Evolutionary conservation across 176 grass and related monocot species (phyloP).

Genomic region (Oryza meyeriana): DNA sequence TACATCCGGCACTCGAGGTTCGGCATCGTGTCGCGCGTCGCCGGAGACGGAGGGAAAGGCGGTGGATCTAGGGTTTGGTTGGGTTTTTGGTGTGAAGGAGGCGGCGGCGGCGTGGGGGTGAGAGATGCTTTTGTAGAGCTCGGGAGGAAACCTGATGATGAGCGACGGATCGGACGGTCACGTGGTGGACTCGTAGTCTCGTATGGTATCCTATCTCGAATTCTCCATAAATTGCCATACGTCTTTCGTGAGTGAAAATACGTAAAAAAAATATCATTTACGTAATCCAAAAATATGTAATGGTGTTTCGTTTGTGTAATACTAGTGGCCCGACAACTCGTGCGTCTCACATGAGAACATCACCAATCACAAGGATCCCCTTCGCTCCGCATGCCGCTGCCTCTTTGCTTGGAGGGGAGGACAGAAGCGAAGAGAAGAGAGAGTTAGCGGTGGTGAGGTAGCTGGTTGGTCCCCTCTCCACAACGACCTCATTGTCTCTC

Average conservation of each 20-base stretch:
- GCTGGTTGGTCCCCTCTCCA: not conserved
- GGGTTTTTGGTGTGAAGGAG: slow-evolving; percentile 25
- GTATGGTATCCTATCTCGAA: not conserved
- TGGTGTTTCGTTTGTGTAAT: not conserved
- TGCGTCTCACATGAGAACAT: not conserved
- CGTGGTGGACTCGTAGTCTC: not conserved
- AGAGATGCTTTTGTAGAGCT: not conserved
- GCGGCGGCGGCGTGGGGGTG: not conserved
- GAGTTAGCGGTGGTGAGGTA: not conserved
- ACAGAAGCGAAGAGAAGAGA: slow-evolving; percentile 13
- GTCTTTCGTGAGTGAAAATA: not conserved
- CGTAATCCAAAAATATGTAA: no score
- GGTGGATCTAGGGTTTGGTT: slow-evolving; percentile 47
- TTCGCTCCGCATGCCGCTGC: slow-evolving; percentile 10
- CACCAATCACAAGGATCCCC: not conserved
- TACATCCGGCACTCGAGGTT: slow-evolving; percentile 91
- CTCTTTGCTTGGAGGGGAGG: slow-evolving; percentile 36
- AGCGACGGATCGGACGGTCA: not conserved
- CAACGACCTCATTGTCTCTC: not conserved
- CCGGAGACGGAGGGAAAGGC: not conserved
- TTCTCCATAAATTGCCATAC: not conserved
- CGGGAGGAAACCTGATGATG: not conserved
- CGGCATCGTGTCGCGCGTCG: slow-evolving; percentile 41
- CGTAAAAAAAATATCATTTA: no score
- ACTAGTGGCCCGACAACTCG: not conserved